Percentiles rank a stretch among this genome's conserved stretches.
These are phyloP conservation scores for Lotus japonicus DNA, from an alignment of 306 rosid species.

Conservation along the genomic window DNA sequence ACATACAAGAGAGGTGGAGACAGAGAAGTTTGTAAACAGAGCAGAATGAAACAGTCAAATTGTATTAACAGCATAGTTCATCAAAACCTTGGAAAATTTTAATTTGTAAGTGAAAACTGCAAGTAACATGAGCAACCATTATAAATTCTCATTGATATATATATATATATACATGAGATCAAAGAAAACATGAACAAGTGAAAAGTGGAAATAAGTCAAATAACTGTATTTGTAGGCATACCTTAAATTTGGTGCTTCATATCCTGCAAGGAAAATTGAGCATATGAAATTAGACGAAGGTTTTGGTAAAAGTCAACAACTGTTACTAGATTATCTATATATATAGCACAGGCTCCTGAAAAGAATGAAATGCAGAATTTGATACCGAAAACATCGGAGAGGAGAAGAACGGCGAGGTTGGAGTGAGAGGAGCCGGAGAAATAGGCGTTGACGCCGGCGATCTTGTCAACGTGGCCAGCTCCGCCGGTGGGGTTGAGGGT, in stretches of 20 bases:
- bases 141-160: no score
- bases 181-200: no score
- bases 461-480: conserved; percentile 43
- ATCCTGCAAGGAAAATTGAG: conserved; percentile 45
- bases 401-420: conserved; percentile 45
- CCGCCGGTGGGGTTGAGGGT: conserved; percentile 52
- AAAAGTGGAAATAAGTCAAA: no score
- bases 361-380: no score
- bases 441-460: conserved; percentile 39
- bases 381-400: conserved; percentile 53
- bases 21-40: neutral
- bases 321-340: no score
- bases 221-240: no score
- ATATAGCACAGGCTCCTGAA: no score
- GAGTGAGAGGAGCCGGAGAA: conserved; percentile 49
- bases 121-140: no score
- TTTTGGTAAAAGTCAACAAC: no score
- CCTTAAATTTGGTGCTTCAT: conserved; percentile 80
- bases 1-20: neutral
- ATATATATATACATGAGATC: no score
- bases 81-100: neutral
- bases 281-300: neutral
- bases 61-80: neutral
- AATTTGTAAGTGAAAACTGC: neutral
- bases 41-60: neutral